These are phyloP conservation scores for Mortierella sp. DNA, from an alignment of 371 early-diverging fungal genomes.

Conservation along the genomic window DNA sequence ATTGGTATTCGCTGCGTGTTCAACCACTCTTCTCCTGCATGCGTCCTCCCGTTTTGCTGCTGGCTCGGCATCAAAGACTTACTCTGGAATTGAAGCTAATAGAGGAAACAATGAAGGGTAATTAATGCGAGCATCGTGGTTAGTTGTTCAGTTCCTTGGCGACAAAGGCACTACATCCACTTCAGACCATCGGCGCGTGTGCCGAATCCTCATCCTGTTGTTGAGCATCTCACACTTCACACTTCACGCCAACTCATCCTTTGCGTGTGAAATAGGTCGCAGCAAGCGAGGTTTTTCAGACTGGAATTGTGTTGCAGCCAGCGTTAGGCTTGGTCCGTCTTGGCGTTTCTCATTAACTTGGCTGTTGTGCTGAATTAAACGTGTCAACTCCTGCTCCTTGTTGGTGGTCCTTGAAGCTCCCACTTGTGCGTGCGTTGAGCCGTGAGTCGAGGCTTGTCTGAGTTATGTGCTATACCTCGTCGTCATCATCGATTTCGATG, in stretches of 20 bases:
- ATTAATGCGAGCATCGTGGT: not conserved
- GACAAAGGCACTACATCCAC: not conserved
- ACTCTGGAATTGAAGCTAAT: constrained; percentile 57
- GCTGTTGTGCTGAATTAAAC: no score
- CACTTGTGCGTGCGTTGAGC: not conserved
- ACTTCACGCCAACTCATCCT: no score
- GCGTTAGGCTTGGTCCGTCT: no score
- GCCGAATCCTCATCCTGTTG: not conserved
- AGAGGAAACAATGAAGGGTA: constrained; percentile 1
- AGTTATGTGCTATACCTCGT: constrained; percentile 14
- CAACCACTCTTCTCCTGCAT: not conserved
- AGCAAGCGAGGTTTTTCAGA: no score
- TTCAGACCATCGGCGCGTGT: not conserved
- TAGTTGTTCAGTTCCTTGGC: not conserved
- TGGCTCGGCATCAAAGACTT: constrained; percentile 8
- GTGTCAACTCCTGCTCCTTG: not conserved
- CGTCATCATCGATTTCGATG: constrained; percentile 57
- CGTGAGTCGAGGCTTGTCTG: not conserved
- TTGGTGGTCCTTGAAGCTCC: not conserved
- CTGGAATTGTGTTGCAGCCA: no score
- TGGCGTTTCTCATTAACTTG: no score
- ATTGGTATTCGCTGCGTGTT: not conserved
- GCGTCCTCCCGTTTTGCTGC: not conserved
- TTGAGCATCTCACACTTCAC: not conserved
- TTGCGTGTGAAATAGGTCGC: no score